Percentiles rank a stretch among this genome's conserved stretches.
These are phyloP conservation scores for Cladosporium sp. DNA, from an alignment of 2,329 filamentous ascomycete genomes.

Conservation along the genomic window DNA sequence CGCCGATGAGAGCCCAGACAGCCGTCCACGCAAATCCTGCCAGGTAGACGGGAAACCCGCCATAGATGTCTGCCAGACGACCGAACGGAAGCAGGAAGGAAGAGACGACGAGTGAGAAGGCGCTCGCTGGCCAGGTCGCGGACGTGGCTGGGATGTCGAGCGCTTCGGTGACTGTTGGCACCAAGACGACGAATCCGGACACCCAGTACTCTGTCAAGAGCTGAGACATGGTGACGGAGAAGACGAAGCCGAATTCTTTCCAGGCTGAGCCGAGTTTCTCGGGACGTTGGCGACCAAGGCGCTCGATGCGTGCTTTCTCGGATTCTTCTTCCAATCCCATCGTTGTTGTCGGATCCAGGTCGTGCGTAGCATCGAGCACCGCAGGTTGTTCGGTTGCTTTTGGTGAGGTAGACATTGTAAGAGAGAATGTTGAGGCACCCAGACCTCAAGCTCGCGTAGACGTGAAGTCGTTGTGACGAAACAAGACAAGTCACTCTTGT, in stretches of 20 bases:
- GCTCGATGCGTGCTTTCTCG: conserved; percentile 51
- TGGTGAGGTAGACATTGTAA: background rate
- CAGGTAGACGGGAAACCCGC: conserved; percentile 62
- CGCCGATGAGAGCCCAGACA: conserved; percentile 36
- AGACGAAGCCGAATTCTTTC: conserved; percentile 64
- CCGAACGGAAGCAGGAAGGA: conserved; percentile 52
- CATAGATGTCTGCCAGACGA: conserved; percentile 57
- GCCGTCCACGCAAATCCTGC: conserved; percentile 53
- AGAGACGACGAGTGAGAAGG: conserved; percentile 52
- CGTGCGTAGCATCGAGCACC: background rate
- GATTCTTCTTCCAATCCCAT: conserved; percentile 21
- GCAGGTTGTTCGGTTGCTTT: background rate
- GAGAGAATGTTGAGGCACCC: background rate
- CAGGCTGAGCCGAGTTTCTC: conserved; percentile 53
- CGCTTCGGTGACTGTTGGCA: conserved; percentile 63
- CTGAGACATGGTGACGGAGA: conserved; percentile 45
- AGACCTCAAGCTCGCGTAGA: background rate
- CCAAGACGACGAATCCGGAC: conserved; percentile 69
- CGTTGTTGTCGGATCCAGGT: background rate
- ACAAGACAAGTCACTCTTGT: background rate
- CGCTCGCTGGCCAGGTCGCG: conserved; percentile 55
- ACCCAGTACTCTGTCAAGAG: conserved; percentile 66
- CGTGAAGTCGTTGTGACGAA: background rate
- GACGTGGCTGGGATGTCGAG: conserved; percentile 68
- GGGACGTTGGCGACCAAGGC: conserved; percentile 63